phyloP scores from a whole-genome alignment of 2,329 filamentous ascomycete species.

The Penicillium oxalicum region DNA sequence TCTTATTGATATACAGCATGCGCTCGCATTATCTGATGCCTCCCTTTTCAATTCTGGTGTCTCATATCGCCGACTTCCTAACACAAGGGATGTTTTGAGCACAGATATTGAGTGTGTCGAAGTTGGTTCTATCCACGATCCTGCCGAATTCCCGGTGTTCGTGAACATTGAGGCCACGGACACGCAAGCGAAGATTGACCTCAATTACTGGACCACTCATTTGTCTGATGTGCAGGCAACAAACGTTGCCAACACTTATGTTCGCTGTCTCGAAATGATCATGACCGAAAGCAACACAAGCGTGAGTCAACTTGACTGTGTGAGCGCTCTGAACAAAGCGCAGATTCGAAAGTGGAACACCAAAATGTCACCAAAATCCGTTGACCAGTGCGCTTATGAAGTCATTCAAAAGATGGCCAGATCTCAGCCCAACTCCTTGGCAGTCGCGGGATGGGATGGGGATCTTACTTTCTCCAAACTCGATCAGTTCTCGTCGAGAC shows the following conservation, averaged over 20 bases:
- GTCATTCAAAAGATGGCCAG: slow-evolving; percentile 22
- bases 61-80: slow-evolving; percentile 42
- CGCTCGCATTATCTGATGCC: slow-evolving; percentile 32
- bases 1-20: slow-evolving; percentile 45
- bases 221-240: slow-evolving; percentile 36
- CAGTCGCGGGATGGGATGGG: slow-evolving; percentile 31
- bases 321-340: slow-evolving; percentile 34
- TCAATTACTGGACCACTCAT: slow-evolving; percentile 40
- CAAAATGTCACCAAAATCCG: slow-evolving; percentile 13
- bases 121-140: slow-evolving; percentile 40
- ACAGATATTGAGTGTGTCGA: slow-evolving; percentile 36
- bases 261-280: slow-evolving; percentile 35
- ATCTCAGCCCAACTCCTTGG: slow-evolving; percentile 20
- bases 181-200: slow-evolving; percentile 30
- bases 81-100: slow-evolving; percentile 18
- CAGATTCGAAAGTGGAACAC: slow-evolving; percentile 28
- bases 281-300: slow-evolving; percentile 29
- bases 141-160: slow-evolving; percentile 45
- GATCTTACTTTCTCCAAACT: slow-evolving; percentile 31
- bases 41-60: slow-evolving; percentile 46
- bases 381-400: slow-evolving; percentile 27
- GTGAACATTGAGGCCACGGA: slow-evolving; percentile 46
- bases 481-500: slow-evolving; percentile 26
- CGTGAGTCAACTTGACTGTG: slow-evolving; percentile 30
- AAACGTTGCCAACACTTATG: slow-evolving; percentile 36